These are phyloP conservation scores for Zoysia pacifica DNA, from an alignment of 176 grass and related monocot species.

Conservation along the genomic window DNA sequence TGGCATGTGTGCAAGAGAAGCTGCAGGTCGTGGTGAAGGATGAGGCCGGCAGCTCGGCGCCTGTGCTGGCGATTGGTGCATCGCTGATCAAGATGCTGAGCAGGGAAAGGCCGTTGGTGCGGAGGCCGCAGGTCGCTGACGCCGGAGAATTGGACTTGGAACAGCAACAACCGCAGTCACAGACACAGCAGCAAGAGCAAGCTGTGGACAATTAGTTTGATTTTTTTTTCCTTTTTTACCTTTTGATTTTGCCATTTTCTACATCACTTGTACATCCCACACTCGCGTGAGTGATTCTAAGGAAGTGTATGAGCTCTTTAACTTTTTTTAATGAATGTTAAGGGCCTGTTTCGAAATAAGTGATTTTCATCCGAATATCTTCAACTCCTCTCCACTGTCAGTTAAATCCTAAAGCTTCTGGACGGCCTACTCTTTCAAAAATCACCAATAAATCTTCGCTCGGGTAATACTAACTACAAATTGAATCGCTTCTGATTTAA, in stretches of 20 bases:
- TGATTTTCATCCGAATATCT: not conserved
- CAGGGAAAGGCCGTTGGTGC: slow-evolving; percentile 45
- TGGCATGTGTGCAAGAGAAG: slow-evolving; percentile 30
- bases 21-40: slow-evolving; percentile 23
- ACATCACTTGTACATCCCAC: slow-evolving; percentile 28
- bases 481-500: slow-evolving; percentile 11
- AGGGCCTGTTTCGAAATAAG: slow-evolving; percentile 14
- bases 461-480: no score
- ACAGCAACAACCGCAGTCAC: slow-evolving; percentile 5
- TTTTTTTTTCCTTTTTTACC: not conserved
- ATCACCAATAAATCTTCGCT: not conserved
- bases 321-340: not conserved
- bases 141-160: slow-evolving; percentile 49
- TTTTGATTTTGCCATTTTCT: slow-evolving; percentile 8
- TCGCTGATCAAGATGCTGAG: slow-evolving; percentile 59
- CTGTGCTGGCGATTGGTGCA: slow-evolving; percentile 25
- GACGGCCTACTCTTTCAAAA: not conserved
- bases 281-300: slow-evolving; percentile 17
- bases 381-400: not conserved
- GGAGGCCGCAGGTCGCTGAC: slow-evolving; percentile 28
- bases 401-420: not conserved
- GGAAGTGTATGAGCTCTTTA: slow-evolving; percentile 7
- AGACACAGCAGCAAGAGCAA: slow-evolving; percentile 3
- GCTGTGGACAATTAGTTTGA: slow-evolving; percentile 29
- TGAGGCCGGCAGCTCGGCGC: slow-evolving; percentile 37